Base-by-base conservation (phyloP, 2,329 filamentous ascomycete species). In the Emericellopsis atlantica region DNA sequence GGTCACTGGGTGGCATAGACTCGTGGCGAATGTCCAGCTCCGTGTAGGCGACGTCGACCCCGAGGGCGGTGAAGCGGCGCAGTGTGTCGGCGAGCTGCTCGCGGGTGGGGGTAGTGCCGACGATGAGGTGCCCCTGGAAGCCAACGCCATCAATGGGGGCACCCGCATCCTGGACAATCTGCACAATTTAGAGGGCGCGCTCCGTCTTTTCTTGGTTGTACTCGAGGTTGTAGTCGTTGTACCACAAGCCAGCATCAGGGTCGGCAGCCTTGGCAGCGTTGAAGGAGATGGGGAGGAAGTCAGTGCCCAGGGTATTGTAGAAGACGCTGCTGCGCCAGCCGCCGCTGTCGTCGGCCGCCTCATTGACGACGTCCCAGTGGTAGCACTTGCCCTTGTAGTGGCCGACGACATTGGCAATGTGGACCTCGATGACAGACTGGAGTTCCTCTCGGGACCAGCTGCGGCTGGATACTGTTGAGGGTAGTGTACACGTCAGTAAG, bases 301-400 rank as follows among this genome's bases (percentile, higher is more conserved):
- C 63, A 10, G 67, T 66, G 18, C 75, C 74, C 15, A 81, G 66
- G 26, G 66, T 66, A 24, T 65, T 54, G 54, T 69, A 68, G 58
- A 76, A 81, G 45, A 78, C 65, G 42, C 57, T 64, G 43, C 62
- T 50, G 42, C 74, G 64, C 57, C 64, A 73, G 7, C 62, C 66
- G 12, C 73, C 74, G 47, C 72, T 67, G 16, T 80, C 76, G 43
- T 70, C 66, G 33, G 78, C 64, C 5, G 69, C 72, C 60, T 82
- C 77, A 53, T 81, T 82, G 18, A 79, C 67, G 0, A 82, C 77
- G 42, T 82, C 77, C 76, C 76, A 82, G 24, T 69, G 66, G 53
- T 74, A 74, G 56, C 76, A 79, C 48, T 72, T 64, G 42, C 73
- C 70, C 54, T 70, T 69, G 61, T 73, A 82, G 10, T 68, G 65